phyloP scores from a whole-genome alignment of 345 rosid genomes.

The Aethionema arabicum region DNA sequence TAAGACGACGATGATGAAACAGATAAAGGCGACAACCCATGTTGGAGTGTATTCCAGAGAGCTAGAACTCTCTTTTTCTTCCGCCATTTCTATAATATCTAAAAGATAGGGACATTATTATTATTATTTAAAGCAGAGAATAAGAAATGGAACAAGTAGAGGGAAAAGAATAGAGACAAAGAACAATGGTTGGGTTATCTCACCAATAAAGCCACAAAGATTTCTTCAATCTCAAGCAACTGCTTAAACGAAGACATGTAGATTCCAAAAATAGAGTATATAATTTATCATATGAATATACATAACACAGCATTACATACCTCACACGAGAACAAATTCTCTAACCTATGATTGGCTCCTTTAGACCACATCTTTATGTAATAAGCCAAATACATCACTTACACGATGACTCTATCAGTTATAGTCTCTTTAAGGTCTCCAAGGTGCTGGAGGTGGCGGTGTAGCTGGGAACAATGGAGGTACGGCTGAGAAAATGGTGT shows the following conservation, averaged over 20 bases:
- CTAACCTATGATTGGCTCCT: slow-evolving; percentile 7
- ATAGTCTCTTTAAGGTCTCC: slow-evolving; percentile 62
- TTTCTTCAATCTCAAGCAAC: slow-evolving; percentile 29
- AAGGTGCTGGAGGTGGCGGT: slow-evolving; percentile 95
- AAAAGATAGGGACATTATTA: slow-evolving; percentile 22
- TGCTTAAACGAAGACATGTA: neutral
- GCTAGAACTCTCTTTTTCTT: slow-evolving; percentile 27
- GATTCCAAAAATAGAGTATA: slow-evolving; percentile 1
- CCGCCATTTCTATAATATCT: slow-evolving; percentile 40
- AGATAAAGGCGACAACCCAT: slow-evolving; percentile 79
- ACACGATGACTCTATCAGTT: neutral
- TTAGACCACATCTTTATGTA: slow-evolving; percentile 1
- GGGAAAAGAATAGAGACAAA: slow-evolving; percentile 35
- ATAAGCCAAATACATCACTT: slow-evolving; percentile 16
- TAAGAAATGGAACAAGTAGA: slow-evolving; percentile 18
- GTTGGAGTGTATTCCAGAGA: slow-evolving; percentile 74
- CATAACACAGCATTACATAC: neutral
- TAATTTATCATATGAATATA: neutral
- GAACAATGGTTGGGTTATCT: slow-evolving; percentile 22
- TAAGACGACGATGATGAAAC: slow-evolving; percentile 60
- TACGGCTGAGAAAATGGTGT: slow-evolving; percentile 81
- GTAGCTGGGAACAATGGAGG: slow-evolving; percentile 80
- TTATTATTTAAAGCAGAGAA: slow-evolving; percentile 29
- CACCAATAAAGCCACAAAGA: slow-evolving; percentile 11
- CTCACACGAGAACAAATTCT: neutral